Percentiles rank a stretch among this genome's conserved stretches.
Evolutionary conservation across 805 yeast genomes (phyloP).

Genomic region (Spencermartinsiella europaea): DNA sequence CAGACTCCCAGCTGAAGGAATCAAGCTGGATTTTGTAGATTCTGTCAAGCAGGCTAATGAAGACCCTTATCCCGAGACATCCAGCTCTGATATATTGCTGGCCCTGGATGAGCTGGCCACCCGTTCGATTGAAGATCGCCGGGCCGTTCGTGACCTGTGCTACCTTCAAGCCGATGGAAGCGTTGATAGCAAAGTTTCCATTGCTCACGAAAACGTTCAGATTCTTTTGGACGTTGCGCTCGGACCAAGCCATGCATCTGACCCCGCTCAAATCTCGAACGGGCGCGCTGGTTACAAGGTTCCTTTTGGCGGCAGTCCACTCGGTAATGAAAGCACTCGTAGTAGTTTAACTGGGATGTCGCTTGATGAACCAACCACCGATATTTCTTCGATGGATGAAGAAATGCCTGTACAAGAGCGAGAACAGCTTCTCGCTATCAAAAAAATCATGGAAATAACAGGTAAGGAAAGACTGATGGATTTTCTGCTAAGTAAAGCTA

Average conservation of each 20-base stretch:
- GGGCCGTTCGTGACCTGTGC: constrained; percentile 34
- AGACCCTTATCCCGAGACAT: constrained; percentile 31
- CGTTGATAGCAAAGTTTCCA: constrained; percentile 31
- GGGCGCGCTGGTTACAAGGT: not conserved
- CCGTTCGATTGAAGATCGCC: constrained; percentile 23
- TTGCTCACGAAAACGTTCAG: constrained; percentile 23
- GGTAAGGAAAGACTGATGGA: constrained; percentile 62
- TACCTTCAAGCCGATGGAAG: constrained; percentile 32
- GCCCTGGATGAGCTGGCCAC: constrained; percentile 32
- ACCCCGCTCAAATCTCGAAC: constrained; percentile 6
- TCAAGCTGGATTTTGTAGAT: constrained; percentile 62
- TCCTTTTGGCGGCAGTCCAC: not conserved
- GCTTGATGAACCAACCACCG: not conserved
- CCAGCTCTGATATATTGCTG: constrained; percentile 34
- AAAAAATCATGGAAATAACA: constrained; percentile 57
- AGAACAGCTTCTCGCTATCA: constrained; percentile 49
- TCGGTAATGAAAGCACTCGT: constrained; percentile 1
- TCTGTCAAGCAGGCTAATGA: constrained; percentile 38
- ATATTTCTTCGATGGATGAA: constrained; percentile 18
- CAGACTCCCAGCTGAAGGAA: constrained; percentile 61
- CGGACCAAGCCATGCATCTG: constrained; percentile 27
- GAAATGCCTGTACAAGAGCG: constrained; percentile 38
- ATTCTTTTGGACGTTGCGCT: constrained; percentile 31
- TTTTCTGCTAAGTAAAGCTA: constrained; percentile 39
- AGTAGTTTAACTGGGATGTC: constrained; percentile 2